These are phyloP conservation scores for Mallotus japonicus DNA, from an alignment of 441 rosid genomes.

Conservation along the genomic window DNA sequence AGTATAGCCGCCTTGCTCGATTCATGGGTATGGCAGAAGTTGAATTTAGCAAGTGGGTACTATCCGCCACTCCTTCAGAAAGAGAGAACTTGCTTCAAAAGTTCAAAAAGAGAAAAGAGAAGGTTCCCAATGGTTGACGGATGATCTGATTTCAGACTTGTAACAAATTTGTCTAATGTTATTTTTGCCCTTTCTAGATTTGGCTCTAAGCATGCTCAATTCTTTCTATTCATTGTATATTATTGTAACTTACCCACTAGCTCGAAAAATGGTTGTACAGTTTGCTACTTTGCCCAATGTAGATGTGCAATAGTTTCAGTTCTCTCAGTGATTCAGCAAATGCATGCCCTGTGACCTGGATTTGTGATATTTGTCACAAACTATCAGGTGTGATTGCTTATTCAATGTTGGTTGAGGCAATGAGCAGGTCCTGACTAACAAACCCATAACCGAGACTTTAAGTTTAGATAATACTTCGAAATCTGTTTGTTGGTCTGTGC, in stretches of 20 bases:
- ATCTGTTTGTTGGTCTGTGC: not conserved
- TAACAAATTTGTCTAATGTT: not conserved
- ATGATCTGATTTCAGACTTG: not conserved
- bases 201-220: not conserved
- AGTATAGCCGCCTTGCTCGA: slow-evolving; percentile 52
- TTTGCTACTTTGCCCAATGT: not conserved
- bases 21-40: slow-evolving; percentile 67
- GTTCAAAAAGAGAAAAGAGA: slow-evolving; percentile 48
- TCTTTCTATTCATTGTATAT: not conserved
- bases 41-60: slow-evolving; percentile 79
- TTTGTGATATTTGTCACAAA: not conserved
- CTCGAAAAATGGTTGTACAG: not conserved
- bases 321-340: not conserved
- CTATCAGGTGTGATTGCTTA: not conserved
- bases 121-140: slow-evolving; percentile 33
- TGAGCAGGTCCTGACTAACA: not conserved
- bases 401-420: not conserved
- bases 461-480: not conserved
- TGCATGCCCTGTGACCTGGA: not conserved
- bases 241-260: not conserved
- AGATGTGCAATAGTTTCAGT: not conserved
- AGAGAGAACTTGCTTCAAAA: slow-evolving; percentile 51
- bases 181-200: not conserved
- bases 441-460: not conserved
- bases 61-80: slow-evolving; percentile 53